Evolutionary conservation across 2,329 filamentous ascomycete species (phyloP).

Genomic region (Fusarium heterosporum): DNA sequence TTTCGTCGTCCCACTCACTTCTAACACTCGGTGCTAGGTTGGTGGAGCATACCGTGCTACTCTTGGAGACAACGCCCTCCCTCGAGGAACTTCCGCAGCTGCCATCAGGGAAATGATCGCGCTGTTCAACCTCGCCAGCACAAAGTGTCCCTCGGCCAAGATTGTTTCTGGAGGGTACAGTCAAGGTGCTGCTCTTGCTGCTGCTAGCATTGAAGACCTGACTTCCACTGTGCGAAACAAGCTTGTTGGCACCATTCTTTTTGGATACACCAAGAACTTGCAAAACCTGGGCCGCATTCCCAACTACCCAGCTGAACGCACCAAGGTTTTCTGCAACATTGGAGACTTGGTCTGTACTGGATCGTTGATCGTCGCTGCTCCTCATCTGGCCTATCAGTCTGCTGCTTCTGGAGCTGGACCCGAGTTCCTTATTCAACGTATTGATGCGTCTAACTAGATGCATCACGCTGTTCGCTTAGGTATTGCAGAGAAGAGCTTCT

Average conservation of each 20-base stretch:
- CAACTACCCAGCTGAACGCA: conserved; percentile 51
- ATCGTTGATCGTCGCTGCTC: conserved; percentile 46
- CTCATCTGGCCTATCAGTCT: conserved; percentile 26
- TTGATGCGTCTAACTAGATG: conserved; percentile 13
- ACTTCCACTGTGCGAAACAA: conserved; percentile 47
- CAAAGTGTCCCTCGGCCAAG: conserved; percentile 57
- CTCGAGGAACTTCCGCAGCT: conserved; percentile 51
- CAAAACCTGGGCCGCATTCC: conserved; percentile 56
- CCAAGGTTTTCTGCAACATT: conserved; percentile 53
- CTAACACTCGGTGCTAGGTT: not conserved
- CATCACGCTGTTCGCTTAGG: not conserved
- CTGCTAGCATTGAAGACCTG: conserved; percentile 54
- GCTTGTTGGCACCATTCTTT: conserved; percentile 47
- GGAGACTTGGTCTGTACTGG: conserved; percentile 54
- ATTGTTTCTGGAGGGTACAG: conserved; percentile 57
- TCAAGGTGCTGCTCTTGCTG: conserved; percentile 59
- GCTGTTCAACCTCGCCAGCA: conserved; percentile 56
- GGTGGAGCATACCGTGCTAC: conserved; percentile 54
- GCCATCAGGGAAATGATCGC: conserved; percentile 57
- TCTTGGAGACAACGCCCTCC: conserved; percentile 53
- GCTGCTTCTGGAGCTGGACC: conserved; percentile 31
- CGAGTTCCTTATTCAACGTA: conserved; percentile 26
- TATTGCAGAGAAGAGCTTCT: too few species aligned
- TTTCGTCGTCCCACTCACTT: rapidly evolving
- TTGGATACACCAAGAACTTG: conserved; percentile 49